Conservation (phyloP, 1,139 yeast species). For the Hemisphaericaspora xylofermentans region DNA sequence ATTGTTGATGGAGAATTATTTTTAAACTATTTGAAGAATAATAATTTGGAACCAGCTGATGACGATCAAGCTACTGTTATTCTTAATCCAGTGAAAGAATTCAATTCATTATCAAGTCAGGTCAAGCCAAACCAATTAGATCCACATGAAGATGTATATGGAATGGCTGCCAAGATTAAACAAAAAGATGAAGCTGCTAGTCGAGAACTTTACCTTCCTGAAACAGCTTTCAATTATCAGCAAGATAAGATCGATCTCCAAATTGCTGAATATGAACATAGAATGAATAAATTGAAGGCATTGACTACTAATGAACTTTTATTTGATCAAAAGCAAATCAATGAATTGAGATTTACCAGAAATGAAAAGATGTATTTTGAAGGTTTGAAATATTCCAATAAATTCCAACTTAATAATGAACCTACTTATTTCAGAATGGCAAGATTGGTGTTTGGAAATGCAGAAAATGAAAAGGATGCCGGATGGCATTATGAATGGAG, state of each 20-base stretch:
- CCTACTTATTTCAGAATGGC: conserved; percentile 35
- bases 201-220: conserved; percentile 16
- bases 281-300: conserved; percentile 20
- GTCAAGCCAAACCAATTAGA: conserved; percentile 17
- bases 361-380: conserved; percentile 23
- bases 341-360: conserved; percentile 13
- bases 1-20: conserved; percentile 27
- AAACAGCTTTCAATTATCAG: conserved; percentile 22
- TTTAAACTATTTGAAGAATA: conserved; percentile 20
- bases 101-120: conserved; percentile 11
- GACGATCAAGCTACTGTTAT: conserved; percentile 16
- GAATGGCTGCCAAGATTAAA: conserved; percentile 16
- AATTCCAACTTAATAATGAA: conserved; percentile 17
- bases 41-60: conserved; percentile 14
- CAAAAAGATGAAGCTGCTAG: conserved; percentile 16
- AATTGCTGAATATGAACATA: conserved; percentile 25
- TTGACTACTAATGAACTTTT: conserved; percentile 26
- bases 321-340: conserved; percentile 16
- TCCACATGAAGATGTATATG: conserved; percentile 17
- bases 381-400: conserved; percentile 20
- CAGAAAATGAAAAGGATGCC: conserved; percentile 25
- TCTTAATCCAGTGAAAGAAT: conserved; percentile 21
- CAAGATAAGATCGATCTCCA: conserved; percentile 25
- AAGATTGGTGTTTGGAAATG: conserved; percentile 13
- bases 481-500: conserved; percentile 46